Evolutionary conservation across 768 basidiomycete species (phyloP), one percentile per base, ranked within the genome.

Genomic region (Trametes cubensis): DNA sequence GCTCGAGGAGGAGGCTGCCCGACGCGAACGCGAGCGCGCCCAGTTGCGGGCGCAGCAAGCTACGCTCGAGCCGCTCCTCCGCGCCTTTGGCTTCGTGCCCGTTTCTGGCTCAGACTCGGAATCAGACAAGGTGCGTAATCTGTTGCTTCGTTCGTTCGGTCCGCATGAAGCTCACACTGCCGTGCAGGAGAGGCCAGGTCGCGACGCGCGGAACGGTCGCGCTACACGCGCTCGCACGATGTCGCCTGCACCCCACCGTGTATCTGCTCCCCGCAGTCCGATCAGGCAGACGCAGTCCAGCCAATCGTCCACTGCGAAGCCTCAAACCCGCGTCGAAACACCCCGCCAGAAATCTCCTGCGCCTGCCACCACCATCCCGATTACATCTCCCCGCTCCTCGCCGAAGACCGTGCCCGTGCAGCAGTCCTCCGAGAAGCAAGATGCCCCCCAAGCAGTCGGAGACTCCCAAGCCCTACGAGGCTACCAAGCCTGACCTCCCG

Each of bases 41-140:
- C 55, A 56, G 11, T 11, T 57, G 23, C 41, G 49, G 18, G 42
- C 65, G 21, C 60, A 61, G 41, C 66, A 61, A 30, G 50, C 55
- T 7, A n/a, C 61, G 15, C 62, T 62, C 26, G 63, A 67, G 49
- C 66, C 63, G 6, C 55, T 67, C 30, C 59, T 67, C 30, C 54
- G 63, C 30, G 54, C 56, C 6, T 53, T 64, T n/a, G 61, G 61
- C 26, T 59, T 61, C 41, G 51, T 63, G 6, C 66, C 60, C 23
- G 17, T 39, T 8, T 15, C 42, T 30, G 58, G 34, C 17, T 45
- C 58, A 2, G 63, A 60, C 2, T 60, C 63, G 0, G 66, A 67
- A 1, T 55, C 54, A 18, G 62, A 62, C 11, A 59, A 60, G 66
- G 66, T 67, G 21, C 57, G 65, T 23, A 0, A 3, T 42, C 20